Evolutionary conservation across 2,329 filamentous ascomycete species (phyloP).

Genomic region (Neospermospora avenae): DNA sequence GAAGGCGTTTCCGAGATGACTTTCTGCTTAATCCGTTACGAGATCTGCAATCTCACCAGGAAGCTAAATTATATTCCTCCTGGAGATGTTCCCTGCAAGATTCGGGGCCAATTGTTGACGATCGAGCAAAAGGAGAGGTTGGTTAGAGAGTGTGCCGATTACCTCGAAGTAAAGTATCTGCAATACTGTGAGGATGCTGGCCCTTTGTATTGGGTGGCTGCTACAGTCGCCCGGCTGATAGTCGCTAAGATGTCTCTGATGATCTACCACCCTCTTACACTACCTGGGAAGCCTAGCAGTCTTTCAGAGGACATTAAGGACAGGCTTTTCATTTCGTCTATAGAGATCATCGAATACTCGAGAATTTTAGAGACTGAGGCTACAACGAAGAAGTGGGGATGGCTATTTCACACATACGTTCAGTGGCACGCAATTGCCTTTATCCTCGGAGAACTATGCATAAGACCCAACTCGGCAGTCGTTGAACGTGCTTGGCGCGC

Average conservation of each 20-base stretch:
- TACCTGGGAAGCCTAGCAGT: constrained; percentile 29
- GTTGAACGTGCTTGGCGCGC: constrained; percentile 42
- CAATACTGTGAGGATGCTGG: constrained; percentile 39
- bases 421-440: constrained; percentile 46
- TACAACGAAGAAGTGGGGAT: constrained; percentile 41
- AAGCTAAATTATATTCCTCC: constrained; percentile 29
- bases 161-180: constrained; percentile 34
- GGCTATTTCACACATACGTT: constrained; percentile 39
- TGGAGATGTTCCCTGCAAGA: constrained; percentile 13
- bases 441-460: constrained; percentile 40
- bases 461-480: constrained; percentile 36
- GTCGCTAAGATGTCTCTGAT: constrained; percentile 40
- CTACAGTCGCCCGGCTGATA: constrained; percentile 40
- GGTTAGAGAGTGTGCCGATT: constrained; percentile 30
- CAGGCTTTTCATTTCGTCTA: constrained; percentile 38
- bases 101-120: constrained; percentile 11
- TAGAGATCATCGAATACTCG: constrained; percentile 42
- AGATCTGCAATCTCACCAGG: constrained; percentile 31
- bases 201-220: constrained; percentile 49
- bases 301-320: constrained; percentile 37
- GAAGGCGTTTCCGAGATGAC: constrained; percentile 39
- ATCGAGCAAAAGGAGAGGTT: constrained; percentile 35
- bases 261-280: constrained; percentile 36
- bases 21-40: constrained; percentile 37
- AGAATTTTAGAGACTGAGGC: constrained; percentile 38